Evolutionary conservation across 1,139 yeast genomes (phyloP).

Genomic region (Diutina ranongensis): DNA sequence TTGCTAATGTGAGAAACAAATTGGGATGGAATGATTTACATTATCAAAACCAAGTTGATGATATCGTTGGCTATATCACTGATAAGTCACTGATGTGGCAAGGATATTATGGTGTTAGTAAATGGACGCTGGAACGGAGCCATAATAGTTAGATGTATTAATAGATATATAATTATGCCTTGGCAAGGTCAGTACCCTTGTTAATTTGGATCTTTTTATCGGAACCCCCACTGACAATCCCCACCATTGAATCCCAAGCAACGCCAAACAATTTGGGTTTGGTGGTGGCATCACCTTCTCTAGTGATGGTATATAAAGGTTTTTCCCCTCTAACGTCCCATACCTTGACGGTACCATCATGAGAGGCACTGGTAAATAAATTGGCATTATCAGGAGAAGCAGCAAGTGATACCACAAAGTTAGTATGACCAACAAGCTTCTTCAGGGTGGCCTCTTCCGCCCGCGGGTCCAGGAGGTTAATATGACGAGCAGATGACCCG

Average conservation of each 20-base stretch:
- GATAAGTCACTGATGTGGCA: constrained; percentile 61
- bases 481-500: constrained; percentile 95
- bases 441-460: constrained; percentile 21
- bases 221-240: constrained; percentile 88
- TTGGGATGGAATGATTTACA: constrained; percentile 58
- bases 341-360: constrained; percentile 88
- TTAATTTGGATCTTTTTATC: constrained; percentile 90
- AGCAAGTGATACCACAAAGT: constrained; percentile 74
- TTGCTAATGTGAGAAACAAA: constrained; percentile 33
- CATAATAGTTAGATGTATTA: neutral
- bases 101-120: constrained; percentile 48
- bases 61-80: constrained; percentile 42
- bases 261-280: constrained; percentile 70
- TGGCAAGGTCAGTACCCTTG: constrained; percentile 34
- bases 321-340: constrained; percentile 93
- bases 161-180: constrained; percentile 8
- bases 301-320: constrained; percentile 74
- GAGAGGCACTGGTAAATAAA: constrained; percentile 82
- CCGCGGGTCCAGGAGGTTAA: constrained; percentile 88
- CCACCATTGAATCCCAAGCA: constrained; percentile 69
- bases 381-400: constrained; percentile 66
- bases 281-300: constrained; percentile 37
- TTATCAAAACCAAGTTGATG: constrained; percentile 19
- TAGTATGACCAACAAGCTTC: constrained; percentile 81
- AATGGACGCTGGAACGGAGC: constrained; percentile 9